Base-by-base conservation (phyloP, 805 yeast genomes). In the Candida maesae region DNA sequence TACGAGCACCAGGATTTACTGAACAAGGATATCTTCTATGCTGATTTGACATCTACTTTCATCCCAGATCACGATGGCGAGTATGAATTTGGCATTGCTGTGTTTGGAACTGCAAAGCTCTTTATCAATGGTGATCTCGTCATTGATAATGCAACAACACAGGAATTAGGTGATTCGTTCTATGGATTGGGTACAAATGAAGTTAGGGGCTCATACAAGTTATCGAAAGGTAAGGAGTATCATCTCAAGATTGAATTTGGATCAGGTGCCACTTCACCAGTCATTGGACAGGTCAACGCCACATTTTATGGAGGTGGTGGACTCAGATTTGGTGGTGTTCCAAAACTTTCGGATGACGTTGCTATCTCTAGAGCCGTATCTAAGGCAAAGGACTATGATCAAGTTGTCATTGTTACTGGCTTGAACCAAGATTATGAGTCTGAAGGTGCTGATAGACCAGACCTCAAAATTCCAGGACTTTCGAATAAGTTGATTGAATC, bases 341-440 rank as follows among this genome's bases (percentile, higher is more conserved):
- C 43, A 24, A 43, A 46, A 29, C 47, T 56, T 19, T 50, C 53
- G 34, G 52, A 52, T 20, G 60, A 57, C 19, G 56, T 45, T 12
- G 63, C 58, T 23, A 58, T 70, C 26, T 26, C 37, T 4, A 50
- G 56, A 24, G 80, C 82, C 5, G 73, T 65, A 5, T 65, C 59
- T 7, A 42, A 67, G 33, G 82, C 84, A 15, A 60, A 63, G 44
- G 20, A 46, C 1, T 74, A 59, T 17, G 84, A 79, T 47, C 76
- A 75, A 53, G 81, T 76, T 16, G 57, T 78, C 15, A 50, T 79
- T 34, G 58, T 67, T 39, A 62, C 73, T 39, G 84, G 85, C 25
- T 63, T 76, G 43, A 68, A 73, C 46, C 60, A 61, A 21, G 81
- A 76, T 30, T 77, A 76, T 71, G 84, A 79, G 56, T 61, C 75